Evolutionary conservation across 345 rosid species (phyloP).

Genomic region (Acer negundo): DNA sequence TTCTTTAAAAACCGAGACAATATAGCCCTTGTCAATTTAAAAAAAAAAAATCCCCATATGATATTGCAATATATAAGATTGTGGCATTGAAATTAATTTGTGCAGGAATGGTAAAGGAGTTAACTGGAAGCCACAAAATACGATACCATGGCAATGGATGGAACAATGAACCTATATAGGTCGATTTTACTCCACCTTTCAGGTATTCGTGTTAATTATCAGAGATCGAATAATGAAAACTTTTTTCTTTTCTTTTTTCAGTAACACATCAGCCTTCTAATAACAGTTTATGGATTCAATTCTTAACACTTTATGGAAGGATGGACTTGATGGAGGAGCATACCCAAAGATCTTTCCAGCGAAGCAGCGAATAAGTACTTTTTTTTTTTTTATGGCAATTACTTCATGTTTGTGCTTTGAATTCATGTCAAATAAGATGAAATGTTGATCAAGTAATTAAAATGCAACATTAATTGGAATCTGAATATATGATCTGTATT

Average conservation of each 20-base stretch:
- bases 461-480: too few relatives aligned
- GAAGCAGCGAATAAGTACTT: not conserved
- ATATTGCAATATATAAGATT: too few relatives aligned
- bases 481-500: too few relatives aligned
- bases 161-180: not conserved
- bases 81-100: too few relatives aligned
- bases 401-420: too few relatives aligned
- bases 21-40: too few relatives aligned
- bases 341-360: not conserved
- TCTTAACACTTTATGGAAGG: not conserved
- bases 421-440: too few relatives aligned
- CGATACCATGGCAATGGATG: not conserved
- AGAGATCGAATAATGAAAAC: not conserved
- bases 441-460: too few relatives aligned
- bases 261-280: not conserved
- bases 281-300: not conserved
- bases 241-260: not conserved
- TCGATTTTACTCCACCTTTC: slow-evolving; percentile 1
- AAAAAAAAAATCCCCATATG: too few relatives aligned
- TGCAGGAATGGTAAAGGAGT: not conserved
- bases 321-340: not conserved
- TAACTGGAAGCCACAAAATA: not conserved
- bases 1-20: too few relatives aligned
- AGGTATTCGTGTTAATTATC: not conserved
- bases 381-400: too few relatives aligned